Percentiles rank a stretch among this genome's conserved stretches.
Conservation (phyloP, 257 asterid species). For the Scutellaria minor region DNA sequence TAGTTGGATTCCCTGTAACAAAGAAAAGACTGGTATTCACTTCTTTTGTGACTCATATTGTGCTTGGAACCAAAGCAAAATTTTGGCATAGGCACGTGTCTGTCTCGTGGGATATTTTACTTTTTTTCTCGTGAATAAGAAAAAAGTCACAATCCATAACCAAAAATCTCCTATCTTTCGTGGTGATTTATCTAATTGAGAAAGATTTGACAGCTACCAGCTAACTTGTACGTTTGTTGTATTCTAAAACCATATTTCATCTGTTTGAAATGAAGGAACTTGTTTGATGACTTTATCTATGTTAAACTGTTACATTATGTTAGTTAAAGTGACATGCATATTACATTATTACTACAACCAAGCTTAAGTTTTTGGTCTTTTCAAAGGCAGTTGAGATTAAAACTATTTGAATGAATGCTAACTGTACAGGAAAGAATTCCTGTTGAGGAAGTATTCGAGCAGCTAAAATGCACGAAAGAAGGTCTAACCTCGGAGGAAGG, state of each 20-base stretch:
- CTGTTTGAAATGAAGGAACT: no score
- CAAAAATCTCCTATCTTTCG: not conserved
- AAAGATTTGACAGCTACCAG: no score
- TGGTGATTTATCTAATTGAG: not conserved
- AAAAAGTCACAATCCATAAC: not conserved
- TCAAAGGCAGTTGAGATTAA: conserved; percentile 33
- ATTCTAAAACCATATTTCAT: no score
- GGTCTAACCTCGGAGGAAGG: conserved; percentile 77
- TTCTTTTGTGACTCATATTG: not conserved
- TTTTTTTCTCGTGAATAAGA: not conserved
- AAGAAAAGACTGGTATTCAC: not conserved
- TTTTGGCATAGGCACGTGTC: conserved; percentile 24
- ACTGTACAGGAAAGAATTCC: conserved; percentile 78
- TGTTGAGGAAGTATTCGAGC: conserved; percentile 90
- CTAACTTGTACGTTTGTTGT: no score
- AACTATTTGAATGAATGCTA: conserved; percentile 27
- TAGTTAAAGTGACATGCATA: conserved; percentile 26
- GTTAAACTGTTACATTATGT: no score
- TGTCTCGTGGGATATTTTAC: conserved; percentile 31
- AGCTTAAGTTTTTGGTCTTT: conserved; percentile 23
- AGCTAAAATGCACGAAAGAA: conserved; percentile 75
- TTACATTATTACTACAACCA: not conserved
- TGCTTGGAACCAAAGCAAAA: conserved; percentile 38
- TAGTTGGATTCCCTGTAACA: conserved; percentile 13
- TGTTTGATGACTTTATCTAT: no score